Percentiles rank a stretch among this genome's conserved stretches.
Evolutionary conservation across 805 yeast genomes (phyloP).

Genomic region (Cyberlindnera saturnus): DNA sequence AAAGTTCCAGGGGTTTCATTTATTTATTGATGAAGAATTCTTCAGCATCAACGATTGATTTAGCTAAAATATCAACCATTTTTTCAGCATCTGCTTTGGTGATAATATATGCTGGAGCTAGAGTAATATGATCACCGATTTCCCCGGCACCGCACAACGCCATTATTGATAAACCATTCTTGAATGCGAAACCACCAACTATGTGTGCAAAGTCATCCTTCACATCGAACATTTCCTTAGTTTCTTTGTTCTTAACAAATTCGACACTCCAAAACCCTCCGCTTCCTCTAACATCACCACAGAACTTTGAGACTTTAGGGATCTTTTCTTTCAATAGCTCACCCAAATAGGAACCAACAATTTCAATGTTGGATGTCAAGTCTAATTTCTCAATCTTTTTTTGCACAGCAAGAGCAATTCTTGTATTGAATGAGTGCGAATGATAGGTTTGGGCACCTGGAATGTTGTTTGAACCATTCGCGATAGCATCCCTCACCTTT

Average conservation of each 20-base stretch:
- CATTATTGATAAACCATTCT: slow-evolving; percentile 37
- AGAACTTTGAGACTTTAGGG: slow-evolving; percentile 24
- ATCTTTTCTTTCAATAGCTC: slow-evolving; percentile 26
- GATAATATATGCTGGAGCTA: slow-evolving; percentile 40
- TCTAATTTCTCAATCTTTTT: slow-evolving; percentile 30
- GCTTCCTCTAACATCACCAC: slow-evolving; percentile 48
- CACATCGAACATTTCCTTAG: slow-evolving; percentile 39
- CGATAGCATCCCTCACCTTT: slow-evolving; percentile 30
- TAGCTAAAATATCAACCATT: slow-evolving; percentile 26
- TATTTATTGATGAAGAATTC: not conserved
- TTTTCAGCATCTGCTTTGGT: slow-evolving; percentile 31
- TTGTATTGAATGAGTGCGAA: slow-evolving; percentile 39
- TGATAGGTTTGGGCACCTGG: slow-evolving; percentile 46
- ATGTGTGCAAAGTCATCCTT: slow-evolving; percentile 24
- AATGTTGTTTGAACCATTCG: slow-evolving; percentile 21
- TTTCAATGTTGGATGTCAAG: slow-evolving; percentile 34
- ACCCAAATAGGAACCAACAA: slow-evolving; percentile 40
- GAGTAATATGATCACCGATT: slow-evolving; percentile 39
- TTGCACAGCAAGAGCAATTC: slow-evolving; percentile 41
- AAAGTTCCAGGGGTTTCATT: no score
- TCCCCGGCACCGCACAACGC: slow-evolving; percentile 34
- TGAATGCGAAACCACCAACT: slow-evolving; percentile 29
- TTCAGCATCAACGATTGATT: slow-evolving; percentile 18
- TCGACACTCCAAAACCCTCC: slow-evolving; percentile 54
- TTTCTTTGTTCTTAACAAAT: slow-evolving; percentile 39